Evolutionary conservation across 192 early-diverging fungal species (phyloP), one percentile per base, ranked within the genome.

Genomic region (Rhizoclosmatium sp.): DNA sequence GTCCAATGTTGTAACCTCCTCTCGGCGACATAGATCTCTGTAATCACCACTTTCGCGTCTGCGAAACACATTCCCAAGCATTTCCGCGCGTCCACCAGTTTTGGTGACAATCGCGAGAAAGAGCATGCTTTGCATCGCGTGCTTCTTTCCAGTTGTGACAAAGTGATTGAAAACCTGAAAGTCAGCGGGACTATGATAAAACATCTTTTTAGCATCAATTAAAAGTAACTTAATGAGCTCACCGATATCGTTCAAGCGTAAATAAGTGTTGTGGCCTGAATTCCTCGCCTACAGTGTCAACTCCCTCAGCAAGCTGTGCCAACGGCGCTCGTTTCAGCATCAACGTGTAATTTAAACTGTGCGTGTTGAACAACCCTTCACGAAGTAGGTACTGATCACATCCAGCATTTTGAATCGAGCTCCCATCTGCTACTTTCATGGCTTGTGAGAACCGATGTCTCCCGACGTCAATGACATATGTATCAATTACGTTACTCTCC

Each of bases 381-480:
- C 39, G 1, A 71, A n/a, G 4, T 0, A 12, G 47, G 0, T 31
- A 47, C 1, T 9, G 7, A 16, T 71, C 70, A n/a, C 49, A 21
- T 31, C 48, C 54, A 16, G 70, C 70, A 59, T 49, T 31, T 12
- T 9, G 9, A 16, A 56, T 21, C 12, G 12, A 16, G 2, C n/a
- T 21, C 14, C 70, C 70, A 49, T 41, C 31, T 40, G 21, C 41
- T 1, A 71, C 39, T 58, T 51, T 16, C 49, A 71, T 71, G 1
- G 70, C 70, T 23, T 16, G 31, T 5, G 56, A 23, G 2, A 71
- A 44, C n/a, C 70, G 51, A 42, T 71, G 49, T 47, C 39, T 48
- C 39, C 69, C 70, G 16, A 71, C 41, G 39, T 71, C 70, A 2
- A 42, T 49, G 1, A 71, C 14, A 40, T 56, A 71, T 12, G 31